phyloP scores from a whole-genome alignment of 352 stramenopile species.

The Discostella stelligera region DNA sequence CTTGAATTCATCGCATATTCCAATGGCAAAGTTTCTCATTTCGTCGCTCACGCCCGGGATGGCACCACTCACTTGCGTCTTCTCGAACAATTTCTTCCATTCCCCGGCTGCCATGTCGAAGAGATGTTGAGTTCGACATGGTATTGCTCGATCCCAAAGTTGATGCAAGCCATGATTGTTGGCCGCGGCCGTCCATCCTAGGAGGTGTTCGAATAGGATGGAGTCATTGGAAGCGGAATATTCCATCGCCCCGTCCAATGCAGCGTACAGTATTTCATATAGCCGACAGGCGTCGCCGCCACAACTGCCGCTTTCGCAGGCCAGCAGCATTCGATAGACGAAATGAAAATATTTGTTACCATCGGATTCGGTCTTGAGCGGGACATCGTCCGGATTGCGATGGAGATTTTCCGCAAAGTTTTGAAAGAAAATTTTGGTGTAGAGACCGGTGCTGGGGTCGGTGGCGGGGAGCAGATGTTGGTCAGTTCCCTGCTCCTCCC shows the following conservation, averaged over 20 bases:
- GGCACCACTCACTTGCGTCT: not conserved
- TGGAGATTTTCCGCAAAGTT: conserved; percentile 19
- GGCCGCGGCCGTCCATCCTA: conserved; percentile 20
- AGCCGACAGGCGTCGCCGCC: conserved; percentile 31
- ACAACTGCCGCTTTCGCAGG: conserved; percentile 18
- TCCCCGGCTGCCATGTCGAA: conserved; percentile 20
- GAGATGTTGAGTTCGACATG: conserved; percentile 20
- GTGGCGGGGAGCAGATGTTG: not conserved
- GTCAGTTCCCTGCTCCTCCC: not conserved
- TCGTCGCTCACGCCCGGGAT: conserved; percentile 1
- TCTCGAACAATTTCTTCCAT: conserved; percentile 26
- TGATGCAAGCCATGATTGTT: not conserved
- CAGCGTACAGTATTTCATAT: not conserved
- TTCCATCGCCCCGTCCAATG: not conserved
- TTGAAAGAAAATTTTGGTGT: conserved; percentile 21
- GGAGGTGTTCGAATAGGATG: conserved; percentile 32
- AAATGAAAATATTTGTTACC: conserved; percentile 33
- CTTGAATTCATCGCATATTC: conserved; percentile 22
- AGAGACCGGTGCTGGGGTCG: conserved; percentile 22
- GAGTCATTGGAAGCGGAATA: not conserved
- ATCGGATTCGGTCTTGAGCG: conserved; percentile 16
- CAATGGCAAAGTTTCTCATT: conserved; percentile 21
- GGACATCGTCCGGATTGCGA: not conserved
- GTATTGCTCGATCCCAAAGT: conserved; percentile 14
- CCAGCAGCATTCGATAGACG: conserved; percentile 19